A percentile compares a stretch with the other conserved stretches of the same genome.
These are phyloP conservation scores for Verbena officinalis DNA, from an alignment of 257 asterid genomes.

Conservation along the genomic window DNA sequence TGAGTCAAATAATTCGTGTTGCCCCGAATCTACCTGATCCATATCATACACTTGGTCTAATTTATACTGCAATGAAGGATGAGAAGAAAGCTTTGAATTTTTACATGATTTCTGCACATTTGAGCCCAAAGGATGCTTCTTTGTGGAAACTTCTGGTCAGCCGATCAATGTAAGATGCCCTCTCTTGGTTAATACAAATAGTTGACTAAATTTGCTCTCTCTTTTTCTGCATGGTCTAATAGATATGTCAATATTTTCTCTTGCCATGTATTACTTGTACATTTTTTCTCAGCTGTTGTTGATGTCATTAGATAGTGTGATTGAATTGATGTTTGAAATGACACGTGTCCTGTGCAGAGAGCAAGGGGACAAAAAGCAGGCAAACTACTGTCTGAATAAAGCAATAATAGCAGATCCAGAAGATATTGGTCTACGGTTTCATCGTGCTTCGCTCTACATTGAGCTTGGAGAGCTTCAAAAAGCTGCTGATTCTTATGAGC, in stretches of 20 bases:
- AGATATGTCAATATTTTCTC: not conserved
- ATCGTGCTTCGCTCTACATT: slow-evolving; percentile 65
- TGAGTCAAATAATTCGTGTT: slow-evolving; percentile 72
- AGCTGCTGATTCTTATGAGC: slow-evolving; percentile 79
- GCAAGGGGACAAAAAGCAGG: slow-evolving; percentile 65
- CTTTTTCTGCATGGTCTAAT: not conserved
- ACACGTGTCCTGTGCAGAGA: slow-evolving; percentile 43
- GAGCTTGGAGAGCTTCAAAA: slow-evolving; percentile 67
- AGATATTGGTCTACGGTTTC: slow-evolving; percentile 60
- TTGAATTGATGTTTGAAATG: slow-evolving; percentile 20
- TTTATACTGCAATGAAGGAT: slow-evolving; percentile 62
- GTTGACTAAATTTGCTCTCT: slow-evolving; percentile 17
- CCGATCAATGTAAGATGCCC: slow-evolving; percentile 56
- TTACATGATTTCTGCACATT: slow-evolving; percentile 87
- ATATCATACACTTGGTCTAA: slow-evolving; percentile 76
- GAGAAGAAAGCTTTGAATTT: slow-evolving; percentile 62
- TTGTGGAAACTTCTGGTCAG: slow-evolving; percentile 78
- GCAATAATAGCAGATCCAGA: slow-evolving; percentile 83
- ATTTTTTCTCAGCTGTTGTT: no score
- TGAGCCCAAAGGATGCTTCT: slow-evolving; percentile 75
- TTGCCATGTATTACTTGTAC: no score
- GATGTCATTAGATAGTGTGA: not conserved
- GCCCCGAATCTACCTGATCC: slow-evolving; percentile 82
- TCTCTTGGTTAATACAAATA: slow-evolving; percentile 6
- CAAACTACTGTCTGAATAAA: slow-evolving; percentile 69